Conservation (phyloP, 2,329 filamentous ascomycete species). For the Westerdykella ornata region DNA sequence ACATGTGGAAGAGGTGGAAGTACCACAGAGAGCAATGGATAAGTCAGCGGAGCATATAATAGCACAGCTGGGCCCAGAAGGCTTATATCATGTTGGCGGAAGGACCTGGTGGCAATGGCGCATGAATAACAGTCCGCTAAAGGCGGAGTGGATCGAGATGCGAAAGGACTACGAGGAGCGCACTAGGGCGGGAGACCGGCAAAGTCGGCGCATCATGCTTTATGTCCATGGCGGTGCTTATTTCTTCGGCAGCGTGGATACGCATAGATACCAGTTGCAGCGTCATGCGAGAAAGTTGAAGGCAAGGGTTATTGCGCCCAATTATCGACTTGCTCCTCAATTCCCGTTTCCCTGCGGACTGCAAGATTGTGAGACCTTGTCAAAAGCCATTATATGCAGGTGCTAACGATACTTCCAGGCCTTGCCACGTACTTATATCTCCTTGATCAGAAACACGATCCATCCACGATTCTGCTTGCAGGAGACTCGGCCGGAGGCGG, state of each 20-base stretch:
- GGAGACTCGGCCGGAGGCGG: conserved; percentile 92
- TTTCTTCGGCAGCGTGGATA: conserved; percentile 91
- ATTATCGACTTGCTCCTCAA: conserved; percentile 83
- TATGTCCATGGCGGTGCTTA: conserved; percentile 94
- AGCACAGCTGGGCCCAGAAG: conserved; percentile 69
- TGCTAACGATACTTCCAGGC: conserved; percentile 14
- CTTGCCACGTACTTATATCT: conserved; percentile 81
- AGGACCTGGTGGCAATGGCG: conserved; percentile 69
- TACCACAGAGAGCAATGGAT: conserved; percentile 60
- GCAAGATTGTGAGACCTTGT: conserved; percentile 58
- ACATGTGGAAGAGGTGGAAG: conserved; percentile 61
- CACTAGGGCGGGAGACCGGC: conserved; percentile 50
- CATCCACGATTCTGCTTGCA: conserved; percentile 75
- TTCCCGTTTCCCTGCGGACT: conserved; percentile 93
- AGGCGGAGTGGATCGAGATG: conserved; percentile 97
- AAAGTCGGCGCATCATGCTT: conserved; percentile 72
- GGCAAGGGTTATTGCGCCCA: conserved; percentile 76
- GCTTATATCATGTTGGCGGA: conserved; percentile 75
- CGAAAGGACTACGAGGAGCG: conserved; percentile 68
- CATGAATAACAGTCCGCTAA: conserved; percentile 52
- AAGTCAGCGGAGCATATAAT: conserved; percentile 58
- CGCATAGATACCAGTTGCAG: conserved; percentile 97
- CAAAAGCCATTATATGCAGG: neutral
- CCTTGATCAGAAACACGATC: conserved; percentile 61
- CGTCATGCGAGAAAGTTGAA: conserved; percentile 90